Conservation (phyloP, 805 yeast genomes). For the Saturnispora zaruensis region DNA sequence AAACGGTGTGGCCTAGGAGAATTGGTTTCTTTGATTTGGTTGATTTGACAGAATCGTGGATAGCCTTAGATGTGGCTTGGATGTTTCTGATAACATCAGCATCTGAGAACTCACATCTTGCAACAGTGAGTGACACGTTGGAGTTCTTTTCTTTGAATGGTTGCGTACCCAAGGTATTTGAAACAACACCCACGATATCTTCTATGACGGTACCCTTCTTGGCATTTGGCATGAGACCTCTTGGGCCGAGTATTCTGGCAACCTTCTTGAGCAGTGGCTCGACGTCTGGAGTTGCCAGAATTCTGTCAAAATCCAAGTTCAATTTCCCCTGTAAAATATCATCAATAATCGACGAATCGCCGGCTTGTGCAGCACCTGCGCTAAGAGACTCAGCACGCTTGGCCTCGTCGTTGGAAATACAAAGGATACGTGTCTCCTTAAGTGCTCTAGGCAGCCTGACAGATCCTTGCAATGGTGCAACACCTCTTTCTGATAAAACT, state of each 20-base stretch:
- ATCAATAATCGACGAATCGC: constrained; percentile 64
- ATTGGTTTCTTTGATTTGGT: constrained; percentile 62
- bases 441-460: constrained; percentile 67
- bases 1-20: constrained; percentile 56
- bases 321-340: constrained; percentile 46
- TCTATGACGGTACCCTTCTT: constrained; percentile 80
- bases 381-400: constrained; percentile 44
- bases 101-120: constrained; percentile 70
- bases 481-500: constrained; percentile 67
- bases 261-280: constrained; percentile 51
- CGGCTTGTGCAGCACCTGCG: constrained; percentile 58
- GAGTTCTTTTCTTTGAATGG: constrained; percentile 70
- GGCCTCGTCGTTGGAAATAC: constrained; percentile 54
- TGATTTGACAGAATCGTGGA: constrained; percentile 43
- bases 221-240: constrained; percentile 78
- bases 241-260: constrained; percentile 82
- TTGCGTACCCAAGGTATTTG: constrained; percentile 52
- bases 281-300: constrained; percentile 81
- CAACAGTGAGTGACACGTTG: constrained; percentile 59
- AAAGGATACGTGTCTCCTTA: constrained; percentile 53
- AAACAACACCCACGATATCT: constrained; percentile 48
- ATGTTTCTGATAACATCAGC: constrained; percentile 65
- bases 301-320: constrained; percentile 55
- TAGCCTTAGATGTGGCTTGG: constrained; percentile 54
- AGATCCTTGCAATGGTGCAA: constrained; percentile 63